Evolutionary conservation across 1,284 basidiomycete species (phyloP).

Genomic region (Leucoagaricus sp.): DNA sequence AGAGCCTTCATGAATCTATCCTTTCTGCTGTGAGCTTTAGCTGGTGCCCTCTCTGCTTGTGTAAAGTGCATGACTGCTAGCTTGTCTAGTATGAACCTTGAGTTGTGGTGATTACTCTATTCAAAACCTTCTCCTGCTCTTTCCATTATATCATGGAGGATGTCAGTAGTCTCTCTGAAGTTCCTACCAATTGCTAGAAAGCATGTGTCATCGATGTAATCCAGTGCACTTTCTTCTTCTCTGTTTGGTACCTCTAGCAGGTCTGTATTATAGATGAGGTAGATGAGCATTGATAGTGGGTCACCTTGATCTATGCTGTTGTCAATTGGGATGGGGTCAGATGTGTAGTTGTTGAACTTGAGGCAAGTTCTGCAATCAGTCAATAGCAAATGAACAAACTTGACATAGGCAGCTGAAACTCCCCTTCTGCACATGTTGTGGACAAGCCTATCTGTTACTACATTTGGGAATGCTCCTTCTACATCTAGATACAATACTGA

Average conservation of each 20-base stretch:
- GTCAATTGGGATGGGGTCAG: conserved; percentile 20
- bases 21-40: background rate
- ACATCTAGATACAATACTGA: conserved; percentile 35
- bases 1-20: background rate
- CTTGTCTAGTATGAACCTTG: conserved; percentile 25
- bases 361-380: conserved; percentile 23
- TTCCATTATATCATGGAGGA: conserved; percentile 28
- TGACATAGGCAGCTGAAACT: conserved; percentile 26
- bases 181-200: conserved; percentile 16
- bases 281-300: conserved; percentile 27
- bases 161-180: conserved; percentile 19
- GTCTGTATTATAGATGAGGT: conserved; percentile 29
- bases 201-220: conserved; percentile 21
- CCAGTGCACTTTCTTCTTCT: conserved; percentile 18
- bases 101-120: conserved; percentile 30
- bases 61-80: conserved; percentile 25
- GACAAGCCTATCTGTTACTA: conserved; percentile 22
- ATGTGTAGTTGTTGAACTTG: conserved; percentile 30
- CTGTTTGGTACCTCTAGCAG: conserved; percentile 19
- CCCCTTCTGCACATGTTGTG: conserved; percentile 30
- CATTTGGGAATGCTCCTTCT: conserved; percentile 29
- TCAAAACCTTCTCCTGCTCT: conserved; percentile 22
- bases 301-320: conserved; percentile 33
- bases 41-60: background rate
- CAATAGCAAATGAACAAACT: conserved; percentile 22